Percentiles rank a stretch among this genome's conserved stretches.
Evolutionary conservation across 768 basidiomycete species (phyloP).

Genomic region (Lactarius trivialis): DNA sequence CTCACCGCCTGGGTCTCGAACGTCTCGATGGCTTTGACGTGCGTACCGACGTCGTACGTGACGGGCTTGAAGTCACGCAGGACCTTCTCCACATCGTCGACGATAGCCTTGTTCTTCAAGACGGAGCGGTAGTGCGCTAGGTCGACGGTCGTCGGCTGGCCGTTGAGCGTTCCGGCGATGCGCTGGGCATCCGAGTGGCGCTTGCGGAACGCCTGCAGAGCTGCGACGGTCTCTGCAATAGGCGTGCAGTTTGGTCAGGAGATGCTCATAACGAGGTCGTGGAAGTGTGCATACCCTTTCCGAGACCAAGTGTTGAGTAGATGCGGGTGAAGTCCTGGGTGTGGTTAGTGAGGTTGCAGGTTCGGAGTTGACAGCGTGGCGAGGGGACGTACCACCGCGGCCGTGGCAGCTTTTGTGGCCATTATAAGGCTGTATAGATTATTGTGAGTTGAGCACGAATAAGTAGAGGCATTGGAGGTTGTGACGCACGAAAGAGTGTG

Average conservation of each 20-base stretch:
- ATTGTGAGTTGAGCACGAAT: background rate
- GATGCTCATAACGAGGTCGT: background rate
- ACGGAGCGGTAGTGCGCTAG: slow-evolving; percentile 85
- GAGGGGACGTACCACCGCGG: slow-evolving; percentile 42
- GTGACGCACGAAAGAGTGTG: slow-evolving; percentile 5
- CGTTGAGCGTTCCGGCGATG: slow-evolving; percentile 51
- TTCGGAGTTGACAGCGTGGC: slow-evolving; percentile 7
- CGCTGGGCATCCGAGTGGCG: slow-evolving; percentile 86
- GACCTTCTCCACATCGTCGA: slow-evolving; percentile 89
- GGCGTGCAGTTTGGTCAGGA: background rate
- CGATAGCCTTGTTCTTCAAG: slow-evolving; percentile 87
- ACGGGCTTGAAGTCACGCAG: slow-evolving; percentile 88
- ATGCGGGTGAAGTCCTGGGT: slow-evolving; percentile 76
- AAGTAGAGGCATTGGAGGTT: background rate
- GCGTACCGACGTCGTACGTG: slow-evolving; percentile 83
- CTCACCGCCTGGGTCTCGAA: slow-evolving; percentile 92
- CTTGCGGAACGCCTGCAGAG: slow-evolving; percentile 94
- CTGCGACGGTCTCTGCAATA: slow-evolving; percentile 72
- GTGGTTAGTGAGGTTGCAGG: slow-evolving; percentile 2
- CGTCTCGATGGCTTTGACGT: slow-evolving; percentile 91
- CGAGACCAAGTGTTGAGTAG: slow-evolving; percentile 75
- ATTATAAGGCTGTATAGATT: slow-evolving; percentile 30
- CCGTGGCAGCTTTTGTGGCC: slow-evolving; percentile 67
- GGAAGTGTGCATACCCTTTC: slow-evolving; percentile 59
- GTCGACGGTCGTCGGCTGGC: slow-evolving; percentile 80